Base-by-base conservation (phyloP, 2,329 filamentous ascomycete genomes). In the Colletotrichum sp. region DNA sequence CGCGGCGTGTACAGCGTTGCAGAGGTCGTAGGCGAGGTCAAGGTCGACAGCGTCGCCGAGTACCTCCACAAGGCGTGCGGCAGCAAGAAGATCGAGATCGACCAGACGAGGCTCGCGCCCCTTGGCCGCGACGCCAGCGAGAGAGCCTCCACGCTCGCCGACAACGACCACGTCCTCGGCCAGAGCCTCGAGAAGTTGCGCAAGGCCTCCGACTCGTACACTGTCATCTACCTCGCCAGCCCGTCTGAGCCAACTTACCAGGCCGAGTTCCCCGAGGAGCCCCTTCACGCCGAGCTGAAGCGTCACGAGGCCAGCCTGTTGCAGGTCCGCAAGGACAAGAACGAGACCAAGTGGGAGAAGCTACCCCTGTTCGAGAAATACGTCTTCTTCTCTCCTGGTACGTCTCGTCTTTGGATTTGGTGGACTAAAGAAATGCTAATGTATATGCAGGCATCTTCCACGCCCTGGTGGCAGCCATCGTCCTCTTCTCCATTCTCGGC, bases 361-460 rank as follows among this genome's bases (percentile, higher is more conserved):
- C 83, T 89, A 34, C 88, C 91, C 5, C 85, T 98, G 58, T 98
- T 99, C 80, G 94, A 97, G 85, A 96, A 94, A 84, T 99, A 99
- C 84, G 94, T 98, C 83, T 98, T 96, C 87, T 94, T 99, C 79
- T 96, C 94, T 13, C 95, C 96, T 81, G 95, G 95, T 96, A 86
- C 80, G 90, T 87, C 24, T 32, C 16, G 9, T 13, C 12, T 2
- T 16, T 10, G 16, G 21, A 12, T 16, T 7, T 64, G 26, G 24
- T 28, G 16, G 12, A 14, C 12, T 10, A 16, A 24, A 36, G 58
- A 5, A 32, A 14, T 18, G 63, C 28, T 28, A 73, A 36, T 75
- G 80, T 69, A 79, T 63, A n/a, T 56, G 5, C 10, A 97, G 96
- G 94, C 71, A 92, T 98, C 78, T 98, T 98, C 85, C 98, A 98